Percentiles rank a stretch among this genome's conserved stretches.
Conservation (phyloP, 179 eudicot species). For the Heliamphora pulchella region DNA sequence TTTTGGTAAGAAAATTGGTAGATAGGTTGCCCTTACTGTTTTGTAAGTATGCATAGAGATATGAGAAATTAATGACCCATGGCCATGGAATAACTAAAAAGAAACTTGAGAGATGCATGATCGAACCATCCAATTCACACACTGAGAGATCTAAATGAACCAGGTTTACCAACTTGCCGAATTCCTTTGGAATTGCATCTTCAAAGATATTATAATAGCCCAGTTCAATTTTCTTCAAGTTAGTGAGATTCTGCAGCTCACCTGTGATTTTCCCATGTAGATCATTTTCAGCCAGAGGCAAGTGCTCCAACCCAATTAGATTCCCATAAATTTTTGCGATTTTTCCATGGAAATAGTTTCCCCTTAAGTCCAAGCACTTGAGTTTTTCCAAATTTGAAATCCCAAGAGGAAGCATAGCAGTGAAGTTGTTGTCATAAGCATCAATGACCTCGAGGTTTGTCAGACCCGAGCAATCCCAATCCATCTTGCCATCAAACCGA, state of each 20-base stretch:
- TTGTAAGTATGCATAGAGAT: too few relatives aligned
- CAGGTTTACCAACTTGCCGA: conserved; percentile 60
- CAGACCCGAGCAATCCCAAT: conserved; percentile 44
- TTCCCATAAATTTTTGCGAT: conserved; percentile 54
- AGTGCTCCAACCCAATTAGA: conserved; percentile 39
- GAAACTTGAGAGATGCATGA: conserved; percentile 7
- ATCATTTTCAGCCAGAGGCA: conserved; percentile 63
- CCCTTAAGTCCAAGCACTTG: conserved; percentile 70
- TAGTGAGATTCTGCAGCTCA: conserved; percentile 73
- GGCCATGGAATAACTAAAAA: too few relatives aligned
- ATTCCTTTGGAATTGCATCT: conserved; percentile 70
- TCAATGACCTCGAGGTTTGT: conserved; percentile 52
- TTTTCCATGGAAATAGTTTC: conserved; percentile 67
- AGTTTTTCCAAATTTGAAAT: conserved; percentile 36
- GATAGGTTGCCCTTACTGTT: too few relatives aligned
- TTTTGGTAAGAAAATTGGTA: too few relatives aligned
- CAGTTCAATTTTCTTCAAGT: conserved; percentile 49
- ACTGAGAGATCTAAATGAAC: conserved; percentile 53
- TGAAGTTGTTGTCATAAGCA: conserved; percentile 73
- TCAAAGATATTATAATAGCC: conserved; percentile 61
- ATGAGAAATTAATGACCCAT: too few relatives aligned
- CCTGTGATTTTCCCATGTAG: conserved; percentile 56
- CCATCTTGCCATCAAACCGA: conserved; percentile 40
- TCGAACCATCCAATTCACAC: conserved; percentile 58
- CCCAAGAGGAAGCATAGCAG: conserved; percentile 43